These are phyloP conservation scores for Coniochaeta ligniaria DNA, from an alignment of 2,329 filamentous ascomycete species.

Conservation along the genomic window DNA sequence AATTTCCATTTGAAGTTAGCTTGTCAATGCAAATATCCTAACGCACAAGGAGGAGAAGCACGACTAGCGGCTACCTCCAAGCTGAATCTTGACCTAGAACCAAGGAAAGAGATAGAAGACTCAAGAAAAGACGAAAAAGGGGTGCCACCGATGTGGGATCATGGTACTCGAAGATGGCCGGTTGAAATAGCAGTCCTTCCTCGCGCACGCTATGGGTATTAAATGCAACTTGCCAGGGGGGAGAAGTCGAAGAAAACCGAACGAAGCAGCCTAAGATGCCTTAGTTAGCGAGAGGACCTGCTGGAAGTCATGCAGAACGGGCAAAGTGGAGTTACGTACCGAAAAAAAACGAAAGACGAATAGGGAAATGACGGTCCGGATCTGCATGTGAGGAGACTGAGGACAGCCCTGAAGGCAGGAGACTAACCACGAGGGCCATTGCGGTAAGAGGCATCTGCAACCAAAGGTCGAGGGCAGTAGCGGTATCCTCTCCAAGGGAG, in stretches of 20 bases:
- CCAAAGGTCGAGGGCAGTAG: too few species aligned
- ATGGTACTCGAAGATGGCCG: background rate
- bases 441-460: too few species aligned
- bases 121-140: background rate
- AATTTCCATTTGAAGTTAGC: background rate
- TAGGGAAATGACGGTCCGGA: background rate
- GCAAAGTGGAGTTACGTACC: background rate
- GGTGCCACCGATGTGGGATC: background rate
- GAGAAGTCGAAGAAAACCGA: background rate
- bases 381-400: background rate
- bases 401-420: too few species aligned
- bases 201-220: background rate
- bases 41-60: background rate
- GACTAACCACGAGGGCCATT: too few species aligned
- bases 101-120: background rate
- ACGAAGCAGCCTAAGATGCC: too few species aligned
- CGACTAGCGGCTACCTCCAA: background rate
- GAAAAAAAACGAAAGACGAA: background rate
- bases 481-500: too few species aligned
- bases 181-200: background rate
- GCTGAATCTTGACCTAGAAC: background rate
- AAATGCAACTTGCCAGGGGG: background rate
- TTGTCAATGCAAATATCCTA: background rate
- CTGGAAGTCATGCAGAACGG: background rate
- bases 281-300: background rate